Conservation (phyloP, 2,329 filamentous ascomycete genomes). For the Colletotrichum sp. region DNA sequence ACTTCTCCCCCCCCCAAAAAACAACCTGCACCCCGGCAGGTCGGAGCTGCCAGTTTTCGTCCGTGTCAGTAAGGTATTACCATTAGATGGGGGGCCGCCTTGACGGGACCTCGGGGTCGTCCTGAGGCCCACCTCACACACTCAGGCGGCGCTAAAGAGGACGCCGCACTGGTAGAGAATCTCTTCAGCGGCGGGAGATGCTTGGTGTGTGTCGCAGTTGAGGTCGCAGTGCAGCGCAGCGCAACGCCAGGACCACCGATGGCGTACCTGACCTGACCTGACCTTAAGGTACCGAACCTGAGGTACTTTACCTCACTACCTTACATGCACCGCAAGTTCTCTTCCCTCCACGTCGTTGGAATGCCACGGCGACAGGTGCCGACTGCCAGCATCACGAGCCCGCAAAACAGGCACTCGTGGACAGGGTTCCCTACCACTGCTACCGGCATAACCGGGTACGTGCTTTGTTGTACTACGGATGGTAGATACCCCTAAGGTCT, state of each 20-base stretch:
- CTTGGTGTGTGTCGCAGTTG: neutral
- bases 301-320: neutral
- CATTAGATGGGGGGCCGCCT: neutral
- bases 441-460: slow-evolving; percentile 8
- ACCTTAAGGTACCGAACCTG: neutral
- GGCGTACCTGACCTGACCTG: neutral
- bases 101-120: neutral
- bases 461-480: neutral
- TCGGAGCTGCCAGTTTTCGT: slow-evolving; percentile 2
- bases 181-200: neutral
- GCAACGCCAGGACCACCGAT: neutral
- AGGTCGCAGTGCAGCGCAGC: neutral
- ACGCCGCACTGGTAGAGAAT: neutral
- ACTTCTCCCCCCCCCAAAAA: neutral
- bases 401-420: neutral
- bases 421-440: neutral
- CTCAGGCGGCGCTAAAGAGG: slow-evolving; percentile 4
- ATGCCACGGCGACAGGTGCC: neutral
- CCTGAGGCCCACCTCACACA: slow-evolving; percentile 10
- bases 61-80: neutral
- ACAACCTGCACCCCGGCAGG: neutral
- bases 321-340: neutral
- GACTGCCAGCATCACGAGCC: neutral
- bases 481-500: neutral
- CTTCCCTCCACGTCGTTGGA: neutral